Conservation (phyloP, 148 eudicot species). For the Polygonum maritimum region DNA sequence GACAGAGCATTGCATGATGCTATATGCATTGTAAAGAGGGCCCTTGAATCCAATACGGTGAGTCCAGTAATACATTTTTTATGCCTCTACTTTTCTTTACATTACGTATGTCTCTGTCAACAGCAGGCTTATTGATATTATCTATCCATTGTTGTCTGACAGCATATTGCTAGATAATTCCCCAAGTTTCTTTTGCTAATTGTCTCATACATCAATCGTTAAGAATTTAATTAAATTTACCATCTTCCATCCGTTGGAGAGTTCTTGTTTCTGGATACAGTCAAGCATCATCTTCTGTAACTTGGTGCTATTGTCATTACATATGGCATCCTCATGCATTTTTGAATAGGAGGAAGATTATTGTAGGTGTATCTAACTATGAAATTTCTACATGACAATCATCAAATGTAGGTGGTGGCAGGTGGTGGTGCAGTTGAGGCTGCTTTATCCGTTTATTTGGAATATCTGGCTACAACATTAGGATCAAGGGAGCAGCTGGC, state of each 20-base stretch:
- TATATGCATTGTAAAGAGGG: slow-evolving; percentile 89
- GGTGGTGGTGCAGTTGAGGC: slow-evolving; percentile 99
- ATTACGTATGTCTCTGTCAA: neutral
- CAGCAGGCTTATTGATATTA: neutral
- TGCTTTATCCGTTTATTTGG: slow-evolving; percentile 82
- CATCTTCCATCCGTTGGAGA: too few species aligned
- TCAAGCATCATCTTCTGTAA: neutral
- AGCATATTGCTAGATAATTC: neutral
- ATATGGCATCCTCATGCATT: neutral
- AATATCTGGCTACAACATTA: slow-evolving; percentile 85
- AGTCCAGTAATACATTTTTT: slow-evolving; percentile 1
- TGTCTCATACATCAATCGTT: neutral
- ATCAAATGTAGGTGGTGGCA: slow-evolving; percentile 74
- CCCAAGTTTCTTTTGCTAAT: neutral
- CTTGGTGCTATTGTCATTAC: neutral
- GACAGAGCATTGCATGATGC: slow-evolving; percentile 98
- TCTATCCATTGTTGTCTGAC: neutral
- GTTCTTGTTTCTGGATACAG: neutral
- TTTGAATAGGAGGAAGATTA: neutral
- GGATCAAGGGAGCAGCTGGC: slow-evolving; percentile 98
- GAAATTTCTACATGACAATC: neutral
- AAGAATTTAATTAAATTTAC: neutral
- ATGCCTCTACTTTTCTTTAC: neutral
- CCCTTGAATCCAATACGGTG: slow-evolving; percentile 88
- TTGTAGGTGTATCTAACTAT: neutral